These are phyloP conservation scores for Gaertneriomyces semiglobifer DNA, from an alignment of 192 early-diverging fungal species.

Conservation along the genomic window DNA sequence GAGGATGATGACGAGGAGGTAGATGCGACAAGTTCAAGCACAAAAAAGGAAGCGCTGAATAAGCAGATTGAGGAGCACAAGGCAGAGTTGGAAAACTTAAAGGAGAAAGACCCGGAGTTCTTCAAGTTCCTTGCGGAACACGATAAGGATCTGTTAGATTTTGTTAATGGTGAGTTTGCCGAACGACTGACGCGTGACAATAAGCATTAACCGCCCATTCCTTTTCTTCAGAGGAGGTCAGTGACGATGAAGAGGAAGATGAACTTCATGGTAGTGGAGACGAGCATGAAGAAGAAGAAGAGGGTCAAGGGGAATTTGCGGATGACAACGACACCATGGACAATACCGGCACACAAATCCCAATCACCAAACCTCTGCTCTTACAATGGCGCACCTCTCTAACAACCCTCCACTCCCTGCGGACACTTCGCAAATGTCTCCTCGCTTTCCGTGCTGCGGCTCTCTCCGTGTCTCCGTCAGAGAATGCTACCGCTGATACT, in stretches of 20 bases:
- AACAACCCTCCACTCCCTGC: constrained; percentile 58
- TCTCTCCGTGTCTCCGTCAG: background rate
- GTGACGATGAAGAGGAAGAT: constrained; percentile 29
- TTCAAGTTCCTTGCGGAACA: constrained; percentile 88
- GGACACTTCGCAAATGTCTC: constrained; percentile 67
- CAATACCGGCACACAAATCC: constrained; percentile 24
- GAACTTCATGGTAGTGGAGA: constrained; percentile 35
- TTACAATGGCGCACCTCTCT: constrained; percentile 63
- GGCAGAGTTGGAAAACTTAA: constrained; percentile 77
- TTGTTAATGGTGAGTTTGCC: constrained; percentile 41
- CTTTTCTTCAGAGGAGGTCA: constrained; percentile 21
- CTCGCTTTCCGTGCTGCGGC: constrained; percentile 83
- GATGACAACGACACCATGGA: constrained; percentile 39
- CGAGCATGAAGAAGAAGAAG: constrained; percentile 36
- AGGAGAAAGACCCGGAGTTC: constrained; percentile 86
- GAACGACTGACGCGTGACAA: constrained; percentile 12
- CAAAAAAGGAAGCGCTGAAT: constrained; percentile 42
- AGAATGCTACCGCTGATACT: constrained; percentile 59
- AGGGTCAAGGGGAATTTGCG: constrained; percentile 47
- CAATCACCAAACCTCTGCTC: constrained; percentile 73
- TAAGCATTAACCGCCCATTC: no score
- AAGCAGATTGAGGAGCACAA: constrained; percentile 67
- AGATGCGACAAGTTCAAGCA: background rate
- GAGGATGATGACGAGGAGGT: constrained; percentile 57
- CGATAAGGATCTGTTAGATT: constrained; percentile 76